Evolutionary conservation across 192 early-diverging fungal species (phyloP).

Genomic region (Rhizophagus sp.): DNA sequence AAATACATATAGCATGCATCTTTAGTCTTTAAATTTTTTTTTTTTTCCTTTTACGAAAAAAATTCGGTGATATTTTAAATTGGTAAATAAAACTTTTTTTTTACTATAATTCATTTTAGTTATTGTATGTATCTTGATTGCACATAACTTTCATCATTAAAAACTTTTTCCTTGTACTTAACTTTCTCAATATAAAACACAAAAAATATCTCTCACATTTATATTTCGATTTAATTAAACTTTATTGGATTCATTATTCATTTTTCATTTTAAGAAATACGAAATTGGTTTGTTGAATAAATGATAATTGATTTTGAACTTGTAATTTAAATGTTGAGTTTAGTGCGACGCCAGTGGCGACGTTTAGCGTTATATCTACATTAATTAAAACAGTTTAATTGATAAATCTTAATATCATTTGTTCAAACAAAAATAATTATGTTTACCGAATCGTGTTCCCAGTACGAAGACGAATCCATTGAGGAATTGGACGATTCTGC

Average conservation of each 20-base stretch:
- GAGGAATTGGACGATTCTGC: conserved; percentile 98
- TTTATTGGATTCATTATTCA: too few relatives aligned
- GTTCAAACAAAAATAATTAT: background rate
- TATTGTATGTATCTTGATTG: too few relatives aligned
- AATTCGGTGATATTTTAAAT: background rate
- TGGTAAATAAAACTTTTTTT: background rate
- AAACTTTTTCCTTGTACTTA: too few relatives aligned
- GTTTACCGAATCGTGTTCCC: conserved; percentile 86
- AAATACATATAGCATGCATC: background rate
- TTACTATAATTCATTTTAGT: background rate
- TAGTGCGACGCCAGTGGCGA: conserved; percentile 98
- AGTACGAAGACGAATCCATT: conserved; percentile 96
- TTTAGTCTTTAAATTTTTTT: background rate
- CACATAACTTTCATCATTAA: too few relatives aligned
- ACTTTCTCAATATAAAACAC: too few relatives aligned
- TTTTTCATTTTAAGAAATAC: background rate
- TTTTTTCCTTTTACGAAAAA: background rate
- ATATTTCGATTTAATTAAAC: too few relatives aligned
- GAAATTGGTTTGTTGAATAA: background rate
- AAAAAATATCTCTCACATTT: too few relatives aligned
- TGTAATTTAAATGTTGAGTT: conserved; percentile 85
- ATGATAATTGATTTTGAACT: background rate
- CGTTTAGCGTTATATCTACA: conserved; percentile 98
- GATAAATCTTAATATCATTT: conserved; percentile 6
- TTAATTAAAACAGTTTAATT: background rate